Conservation (phyloP, 768 basidiomycete genomes). For the Pleurotus tuber-regium region DNA sequence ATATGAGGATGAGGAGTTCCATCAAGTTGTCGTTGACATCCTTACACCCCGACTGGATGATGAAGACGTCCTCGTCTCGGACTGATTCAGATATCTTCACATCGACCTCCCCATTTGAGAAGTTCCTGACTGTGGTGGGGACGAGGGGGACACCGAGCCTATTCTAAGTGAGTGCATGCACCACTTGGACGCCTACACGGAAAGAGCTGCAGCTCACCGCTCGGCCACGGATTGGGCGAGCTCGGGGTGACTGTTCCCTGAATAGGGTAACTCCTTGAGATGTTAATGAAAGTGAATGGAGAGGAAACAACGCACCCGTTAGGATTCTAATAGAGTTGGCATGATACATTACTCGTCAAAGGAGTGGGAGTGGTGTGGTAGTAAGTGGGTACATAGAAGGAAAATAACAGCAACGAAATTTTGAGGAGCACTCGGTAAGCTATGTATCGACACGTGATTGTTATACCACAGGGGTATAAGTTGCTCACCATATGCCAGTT, state of each 20-base stretch:
- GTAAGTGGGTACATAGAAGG: constrained; percentile 2
- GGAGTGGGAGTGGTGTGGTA: constrained; percentile 11
- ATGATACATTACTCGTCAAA: constrained; percentile 57
- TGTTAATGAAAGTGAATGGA: not conserved
- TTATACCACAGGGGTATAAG: not conserved
- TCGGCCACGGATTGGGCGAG: constrained; percentile 94
- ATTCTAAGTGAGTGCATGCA: constrained; percentile 43
- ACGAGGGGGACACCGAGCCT: constrained; percentile 90
- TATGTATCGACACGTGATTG: constrained; percentile 1
- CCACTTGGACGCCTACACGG: constrained; percentile 35
- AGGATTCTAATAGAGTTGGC: constrained; percentile 78
- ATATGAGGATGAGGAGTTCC: constrained; percentile 98
- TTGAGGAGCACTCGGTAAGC: not conserved
- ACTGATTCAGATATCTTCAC: constrained; percentile 95
- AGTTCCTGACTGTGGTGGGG: constrained; percentile 83
- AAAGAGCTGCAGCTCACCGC: constrained; percentile 76
- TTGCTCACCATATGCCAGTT: not conserved
- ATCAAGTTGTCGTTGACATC: constrained; percentile 97
- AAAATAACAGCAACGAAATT: constrained; percentile 1
- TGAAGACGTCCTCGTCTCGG: constrained; percentile 98
- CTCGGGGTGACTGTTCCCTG: constrained; percentile 98
- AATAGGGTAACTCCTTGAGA: constrained; percentile 16
- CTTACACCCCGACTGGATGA: constrained; percentile 87
- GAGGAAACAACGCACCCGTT: constrained; percentile 49
- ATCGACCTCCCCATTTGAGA: constrained; percentile 94